Percentiles rank a stretch among this genome's conserved stretches.
phyloP scores from a whole-genome alignment of 306 rosid species.

The Pterocarpus santalinus region DNA sequence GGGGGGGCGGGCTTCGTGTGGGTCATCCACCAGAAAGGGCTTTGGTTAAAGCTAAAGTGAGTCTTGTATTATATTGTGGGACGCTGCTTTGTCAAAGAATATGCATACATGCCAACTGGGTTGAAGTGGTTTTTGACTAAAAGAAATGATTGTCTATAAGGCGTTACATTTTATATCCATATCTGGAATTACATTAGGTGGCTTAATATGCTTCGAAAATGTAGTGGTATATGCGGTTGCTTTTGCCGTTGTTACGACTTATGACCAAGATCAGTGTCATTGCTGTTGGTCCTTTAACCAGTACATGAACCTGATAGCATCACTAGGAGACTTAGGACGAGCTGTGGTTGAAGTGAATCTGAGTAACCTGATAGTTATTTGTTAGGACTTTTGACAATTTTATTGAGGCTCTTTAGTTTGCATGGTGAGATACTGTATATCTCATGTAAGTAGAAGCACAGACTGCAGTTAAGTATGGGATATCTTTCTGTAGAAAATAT shows the following conservation, averaged over 20 bases:
- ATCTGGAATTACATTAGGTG: neutral
- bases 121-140: neutral
- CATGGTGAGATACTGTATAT: neutral
- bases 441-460: neutral
- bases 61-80: neutral
- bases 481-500: neutral
- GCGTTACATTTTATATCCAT: neutral
- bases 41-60: neutral
- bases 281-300: neutral
- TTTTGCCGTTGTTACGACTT: neutral
- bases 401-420: constrained; percentile 4
- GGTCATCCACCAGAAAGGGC: neutral
- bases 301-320: constrained; percentile 22
- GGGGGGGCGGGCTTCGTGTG: neutral
- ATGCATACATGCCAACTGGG: neutral
- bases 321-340: neutral
- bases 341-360: neutral
- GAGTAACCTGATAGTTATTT: neutral
- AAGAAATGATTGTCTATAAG: neutral
- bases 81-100: neutral
- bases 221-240: neutral
- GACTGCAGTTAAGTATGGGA: neutral
- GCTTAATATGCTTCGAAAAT: neutral
- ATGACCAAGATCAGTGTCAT: neutral
- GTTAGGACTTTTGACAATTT: constrained; percentile 10